Evolutionary conservation across 768 basidiomycete species (phyloP).

Genomic region (Mycena indigotica): DNA sequence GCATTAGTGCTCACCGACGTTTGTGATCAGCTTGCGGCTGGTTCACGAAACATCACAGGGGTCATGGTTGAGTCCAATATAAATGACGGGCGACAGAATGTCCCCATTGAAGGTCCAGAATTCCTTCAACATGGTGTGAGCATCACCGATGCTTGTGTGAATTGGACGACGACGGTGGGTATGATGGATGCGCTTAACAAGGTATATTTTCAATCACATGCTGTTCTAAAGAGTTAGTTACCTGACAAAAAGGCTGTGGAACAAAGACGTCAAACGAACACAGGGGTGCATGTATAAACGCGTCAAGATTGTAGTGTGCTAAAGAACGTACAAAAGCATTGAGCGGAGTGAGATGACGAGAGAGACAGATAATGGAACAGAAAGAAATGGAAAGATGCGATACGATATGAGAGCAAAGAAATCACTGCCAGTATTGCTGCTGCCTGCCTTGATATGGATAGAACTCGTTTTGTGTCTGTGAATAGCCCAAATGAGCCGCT

Average conservation of each 20-base stretch:
- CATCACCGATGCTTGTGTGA: constrained; percentile 91
- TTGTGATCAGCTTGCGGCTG: constrained; percentile 72
- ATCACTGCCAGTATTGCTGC: constrained; percentile 63
- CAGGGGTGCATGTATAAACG: constrained; percentile 26
- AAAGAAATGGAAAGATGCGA: constrained; percentile 18
- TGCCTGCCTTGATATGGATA: constrained; percentile 75
- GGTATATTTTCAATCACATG: too few relatives aligned
- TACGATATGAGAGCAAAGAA: constrained; percentile 8
- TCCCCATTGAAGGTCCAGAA: constrained; percentile 69
- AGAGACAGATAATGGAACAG: constrained; percentile 18
- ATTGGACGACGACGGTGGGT: constrained; percentile 75
- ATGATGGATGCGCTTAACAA: constrained; percentile 77
- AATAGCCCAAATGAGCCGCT: constrained; percentile 59
- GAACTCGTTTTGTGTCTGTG: constrained; percentile 69
- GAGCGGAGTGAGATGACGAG: constrained; percentile 21
- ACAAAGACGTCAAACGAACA: constrained; percentile 44
- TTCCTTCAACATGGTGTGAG: constrained; percentile 78
- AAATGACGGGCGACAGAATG: constrained; percentile 87
- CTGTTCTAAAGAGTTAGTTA: neutral
- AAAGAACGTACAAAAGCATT: constrained; percentile 27
- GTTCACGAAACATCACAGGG: constrained; percentile 77
- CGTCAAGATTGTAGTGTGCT: constrained; percentile 13
- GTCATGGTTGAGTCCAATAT: constrained; percentile 98
- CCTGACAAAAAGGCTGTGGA: constrained; percentile 41
- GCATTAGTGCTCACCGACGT: constrained; percentile 75